Evolutionary conservation across 768 basidiomycete genomes (phyloP).

Genomic region (Suillus alpinus): DNA sequence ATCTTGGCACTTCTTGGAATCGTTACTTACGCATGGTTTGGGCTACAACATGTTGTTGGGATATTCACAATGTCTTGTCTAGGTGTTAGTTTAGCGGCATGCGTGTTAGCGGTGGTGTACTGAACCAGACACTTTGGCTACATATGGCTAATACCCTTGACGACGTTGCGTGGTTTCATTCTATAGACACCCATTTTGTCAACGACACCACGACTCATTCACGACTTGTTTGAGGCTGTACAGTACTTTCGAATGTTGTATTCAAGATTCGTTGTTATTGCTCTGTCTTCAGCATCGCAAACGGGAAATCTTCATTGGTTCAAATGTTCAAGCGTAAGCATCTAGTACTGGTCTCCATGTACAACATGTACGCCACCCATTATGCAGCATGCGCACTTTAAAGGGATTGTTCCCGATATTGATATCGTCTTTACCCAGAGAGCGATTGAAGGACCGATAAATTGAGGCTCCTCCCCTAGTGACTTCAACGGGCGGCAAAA

Average conservation of each 20-base stretch:
- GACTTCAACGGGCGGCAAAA: too few relatives aligned
- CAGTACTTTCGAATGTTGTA: not conserved
- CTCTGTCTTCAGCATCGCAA: not conserved
- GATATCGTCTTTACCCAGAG: too few relatives aligned
- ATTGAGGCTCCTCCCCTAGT: too few relatives aligned
- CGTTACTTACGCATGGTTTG: conserved; percentile 24
- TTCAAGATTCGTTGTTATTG: not conserved
- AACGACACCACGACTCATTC: not conserved
- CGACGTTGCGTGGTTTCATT: not conserved
- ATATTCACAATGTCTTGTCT: conserved; percentile 27
- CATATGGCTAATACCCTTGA: not conserved
- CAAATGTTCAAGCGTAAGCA: not conserved
- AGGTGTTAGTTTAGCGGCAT: conserved; percentile 15
- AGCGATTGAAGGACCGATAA: too few relatives aligned
- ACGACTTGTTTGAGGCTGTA: not conserved
- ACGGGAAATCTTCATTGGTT: not conserved
- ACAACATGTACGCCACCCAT: not conserved
- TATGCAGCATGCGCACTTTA: not conserved
- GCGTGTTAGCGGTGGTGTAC: conserved; percentile 24
- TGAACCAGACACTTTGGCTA: not conserved
- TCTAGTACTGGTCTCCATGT: not conserved
- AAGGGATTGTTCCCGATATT: not conserved
- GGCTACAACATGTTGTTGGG: conserved; percentile 21
- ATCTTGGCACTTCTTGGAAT: conserved; percentile 24
- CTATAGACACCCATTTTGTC: not conserved